Conservation (phyloP, 169 alveolate genomes). For the Plasmodium relictum region DNA sequence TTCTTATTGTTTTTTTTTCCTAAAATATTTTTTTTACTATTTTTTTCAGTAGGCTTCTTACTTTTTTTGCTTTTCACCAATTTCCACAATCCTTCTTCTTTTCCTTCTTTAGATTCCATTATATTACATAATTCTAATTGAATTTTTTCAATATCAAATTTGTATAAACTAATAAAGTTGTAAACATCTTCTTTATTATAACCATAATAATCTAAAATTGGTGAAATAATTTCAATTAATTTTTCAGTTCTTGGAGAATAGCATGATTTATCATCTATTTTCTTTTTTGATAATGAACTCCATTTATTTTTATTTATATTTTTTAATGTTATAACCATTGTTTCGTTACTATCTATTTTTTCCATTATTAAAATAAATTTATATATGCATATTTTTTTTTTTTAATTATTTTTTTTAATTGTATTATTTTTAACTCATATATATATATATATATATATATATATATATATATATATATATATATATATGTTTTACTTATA, state of each 20-base stretch:
- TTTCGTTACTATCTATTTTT: conserved; percentile 53
- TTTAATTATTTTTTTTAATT: not conserved
- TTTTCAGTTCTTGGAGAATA: conserved; percentile 77
- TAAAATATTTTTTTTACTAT: conserved; percentile 27
- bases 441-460: conserved; percentile 36
- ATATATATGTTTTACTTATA: not conserved
- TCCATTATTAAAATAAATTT: conserved; percentile 47
- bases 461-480: conserved; percentile 4
- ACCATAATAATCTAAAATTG: conserved; percentile 76
- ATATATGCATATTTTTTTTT: conserved; percentile 71
- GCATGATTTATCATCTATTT: conserved; percentile 62
- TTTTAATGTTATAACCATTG: conserved; percentile 67
- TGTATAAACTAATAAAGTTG: conserved; percentile 59
- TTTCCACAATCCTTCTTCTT: conserved; percentile 68
- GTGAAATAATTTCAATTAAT: conserved; percentile 63
- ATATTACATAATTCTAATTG: conserved; percentile 70
- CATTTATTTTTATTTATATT: conserved; percentile 65
- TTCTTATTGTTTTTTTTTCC: conserved; percentile 34
- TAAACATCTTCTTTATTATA: conserved; percentile 73
- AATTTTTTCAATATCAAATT: conserved; percentile 71
- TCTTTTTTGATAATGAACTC: conserved; percentile 73
- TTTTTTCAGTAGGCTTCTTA: conserved; percentile 51
- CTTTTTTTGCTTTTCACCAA: conserved; percentile 67
- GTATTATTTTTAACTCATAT: not conserved
- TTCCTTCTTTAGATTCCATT: conserved; percentile 75